phyloP scores from a whole-genome alignment of 2,329 filamentous ascomycete species.

The Pseudocercospora fijiensis region DNA sequence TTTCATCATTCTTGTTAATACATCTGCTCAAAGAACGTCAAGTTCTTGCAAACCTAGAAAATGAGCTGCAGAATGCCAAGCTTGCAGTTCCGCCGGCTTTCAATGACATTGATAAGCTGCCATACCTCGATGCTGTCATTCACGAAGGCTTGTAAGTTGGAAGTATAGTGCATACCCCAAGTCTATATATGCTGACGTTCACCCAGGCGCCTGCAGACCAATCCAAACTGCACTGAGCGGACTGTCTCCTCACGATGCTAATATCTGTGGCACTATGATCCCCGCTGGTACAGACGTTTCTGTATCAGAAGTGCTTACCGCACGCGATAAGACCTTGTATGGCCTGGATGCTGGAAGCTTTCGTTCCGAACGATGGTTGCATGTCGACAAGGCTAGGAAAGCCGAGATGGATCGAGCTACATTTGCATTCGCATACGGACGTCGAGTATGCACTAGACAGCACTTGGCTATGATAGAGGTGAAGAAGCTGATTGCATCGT shows the following conservation, averaged over 20 bases:
- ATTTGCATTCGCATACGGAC: slow-evolving; percentile 48
- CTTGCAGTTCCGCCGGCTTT: slow-evolving; percentile 6
- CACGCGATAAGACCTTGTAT: slow-evolving; percentile 39
- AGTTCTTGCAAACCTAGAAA: slow-evolving; percentile 8
- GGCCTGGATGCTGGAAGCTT: slow-evolving; percentile 45
- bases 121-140: slow-evolving; percentile 19
- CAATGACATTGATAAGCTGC: slow-evolving; percentile 14
- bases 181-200: neutral
- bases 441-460: slow-evolving; percentile 48
- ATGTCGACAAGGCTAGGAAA: slow-evolving; percentile 34
- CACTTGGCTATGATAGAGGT: slow-evolving; percentile 45
- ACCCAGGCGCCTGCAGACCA: slow-evolving; percentile 7
- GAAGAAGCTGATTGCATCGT: slow-evolving; percentile 23
- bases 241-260: slow-evolving; percentile 10
- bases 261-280: slow-evolving; percentile 37
- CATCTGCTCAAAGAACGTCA: neutral
- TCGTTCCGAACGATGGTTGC: slow-evolving; percentile 52
- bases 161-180: neutral
- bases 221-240: slow-evolving; percentile 14
- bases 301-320: slow-evolving; percentile 42
- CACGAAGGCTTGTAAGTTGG: slow-evolving; percentile 19
- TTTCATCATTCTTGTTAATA: neutral
- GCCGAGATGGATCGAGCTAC: slow-evolving; percentile 46
- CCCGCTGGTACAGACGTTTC: slow-evolving; percentile 50
- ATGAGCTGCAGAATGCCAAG: slow-evolving; percentile 8